Conservation (phyloP, 1,139 yeast species). For the Debaryomyces sp. region DNA sequence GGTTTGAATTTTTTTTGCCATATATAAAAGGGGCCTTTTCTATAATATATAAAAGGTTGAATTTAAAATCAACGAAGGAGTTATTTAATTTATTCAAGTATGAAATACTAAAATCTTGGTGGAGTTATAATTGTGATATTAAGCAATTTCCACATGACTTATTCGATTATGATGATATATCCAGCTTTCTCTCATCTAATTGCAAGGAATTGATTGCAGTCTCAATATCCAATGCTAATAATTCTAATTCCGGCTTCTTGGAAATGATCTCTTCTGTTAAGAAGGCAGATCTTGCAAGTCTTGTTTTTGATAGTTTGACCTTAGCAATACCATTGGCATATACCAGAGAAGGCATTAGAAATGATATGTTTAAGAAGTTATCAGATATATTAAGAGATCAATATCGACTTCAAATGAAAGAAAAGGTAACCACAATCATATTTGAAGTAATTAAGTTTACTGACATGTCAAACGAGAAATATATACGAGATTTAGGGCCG, state of each 20-base stretch:
- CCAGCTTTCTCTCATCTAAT: conserved; percentile 30
- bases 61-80: conserved; percentile 15
- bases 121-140: conserved; percentile 31
- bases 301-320: conserved; percentile 39
- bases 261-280: conserved; percentile 20
- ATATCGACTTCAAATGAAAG: conserved; percentile 17
- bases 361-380: conserved; percentile 31
- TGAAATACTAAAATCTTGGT: conserved; percentile 47
- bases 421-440: conserved; percentile 23
- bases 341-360: conserved; percentile 43
- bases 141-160: conserved; percentile 40
- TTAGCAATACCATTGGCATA: conserved; percentile 48
- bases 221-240: conserved; percentile 23
- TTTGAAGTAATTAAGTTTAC: conserved; percentile 36
- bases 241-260: conserved; percentile 15
- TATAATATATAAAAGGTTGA: conserved; percentile 20
- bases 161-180: conserved; percentile 32
- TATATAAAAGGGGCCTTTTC: conserved; percentile 31
- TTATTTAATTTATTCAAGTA: conserved; percentile 32
- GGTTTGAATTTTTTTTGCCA: conserved; percentile 31
- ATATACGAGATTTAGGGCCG: conserved; percentile 17
- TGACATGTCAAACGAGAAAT: conserved; percentile 39
- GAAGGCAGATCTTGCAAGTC: conserved; percentile 14
- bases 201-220: conserved; percentile 40
- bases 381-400: conserved; percentile 16